Evolutionary conservation across 2,329 filamentous ascomycete genomes (phyloP).

Genomic region (Verticillium alfalfae): DNA sequence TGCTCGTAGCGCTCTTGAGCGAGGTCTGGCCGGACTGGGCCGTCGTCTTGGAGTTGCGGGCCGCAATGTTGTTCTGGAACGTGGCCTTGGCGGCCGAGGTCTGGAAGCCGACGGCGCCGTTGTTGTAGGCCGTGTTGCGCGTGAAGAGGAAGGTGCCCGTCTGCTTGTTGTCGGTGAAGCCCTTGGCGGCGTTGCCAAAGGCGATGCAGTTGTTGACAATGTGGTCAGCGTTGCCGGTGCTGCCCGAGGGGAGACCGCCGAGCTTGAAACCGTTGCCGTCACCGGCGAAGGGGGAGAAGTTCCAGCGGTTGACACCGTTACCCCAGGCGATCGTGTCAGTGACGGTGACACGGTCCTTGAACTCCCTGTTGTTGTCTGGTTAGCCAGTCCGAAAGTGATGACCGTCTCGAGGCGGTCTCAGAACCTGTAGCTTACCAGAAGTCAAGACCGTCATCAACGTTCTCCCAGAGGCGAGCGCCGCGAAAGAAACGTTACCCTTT

Average conservation of each 20-base stretch:
- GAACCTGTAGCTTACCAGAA: constrained; percentile 7
- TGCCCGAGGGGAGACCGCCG: constrained; percentile 26
- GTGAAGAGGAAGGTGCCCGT: constrained; percentile 30
- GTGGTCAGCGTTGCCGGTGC: constrained; percentile 32
- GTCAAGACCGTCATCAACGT: constrained; percentile 40
- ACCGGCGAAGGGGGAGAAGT: constrained; percentile 33
- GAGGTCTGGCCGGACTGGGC: constrained; percentile 16
- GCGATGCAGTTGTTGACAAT: constrained; percentile 37
- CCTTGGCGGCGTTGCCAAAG: constrained; percentile 35
- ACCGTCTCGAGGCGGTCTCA: too few relatives aligned
- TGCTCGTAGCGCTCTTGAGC: constrained; percentile 16
- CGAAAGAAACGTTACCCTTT: constrained; percentile 38
- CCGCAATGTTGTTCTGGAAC: constrained; percentile 32
- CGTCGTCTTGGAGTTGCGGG: constrained; percentile 17
- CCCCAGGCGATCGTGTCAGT: constrained; percentile 26
- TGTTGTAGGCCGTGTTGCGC: constrained; percentile 40
- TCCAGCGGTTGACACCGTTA: constrained; percentile 40
- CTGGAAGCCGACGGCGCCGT: constrained; percentile 33
- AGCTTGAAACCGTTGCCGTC: constrained; percentile 45
- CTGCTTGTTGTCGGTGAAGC: constrained; percentile 41
- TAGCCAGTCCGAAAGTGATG: background rate
- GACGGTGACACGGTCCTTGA: constrained; percentile 23
- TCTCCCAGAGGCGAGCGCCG: constrained; percentile 41
- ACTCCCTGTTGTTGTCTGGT: constrained; percentile 12
- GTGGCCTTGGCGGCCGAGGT: constrained; percentile 25